Base-by-base conservation (phyloP, 306 rosid genomes). In the Vicia villosa region DNA sequence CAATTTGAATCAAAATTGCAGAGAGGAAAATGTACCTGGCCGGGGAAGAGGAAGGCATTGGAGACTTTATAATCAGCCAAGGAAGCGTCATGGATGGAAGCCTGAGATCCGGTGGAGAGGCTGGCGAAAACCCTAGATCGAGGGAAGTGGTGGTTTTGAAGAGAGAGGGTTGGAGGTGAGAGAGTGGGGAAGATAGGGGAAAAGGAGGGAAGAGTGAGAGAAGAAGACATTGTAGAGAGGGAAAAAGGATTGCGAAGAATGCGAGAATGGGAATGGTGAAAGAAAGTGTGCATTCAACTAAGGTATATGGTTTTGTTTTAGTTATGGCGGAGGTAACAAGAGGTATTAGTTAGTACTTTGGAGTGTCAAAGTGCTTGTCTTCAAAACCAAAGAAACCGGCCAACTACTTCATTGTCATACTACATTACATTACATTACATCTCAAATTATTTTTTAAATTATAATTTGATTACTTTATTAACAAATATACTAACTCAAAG, bases 21-120 rank as follows among this genome's bases (percentile, higher is more conserved):
- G 22, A 26, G 22, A 5, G 8, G 30, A 54, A 36, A 74, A 43
- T 16, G 38, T 52, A 91, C 99, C 89, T 91, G 99, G 6, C 99
- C 97, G 26, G 99, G 99, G 80, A 95, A 95, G 67, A 95, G 84
- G 75, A 95, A 95, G 8, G 97, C 92, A 42, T 22, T 78, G 80
- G 73, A 78, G 75, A 94, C 86, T 67, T 79, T 89, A 79, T 86
- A 95, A 76, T 91, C 97, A 14, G 83, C 69, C 79, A 95, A 86
- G 69, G 84, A 77, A 45, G 83, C 73, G 30, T 91, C 88, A 34
- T 60, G 72, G 0, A 80, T 72, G 19, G 83, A 46, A 7, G 86
- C 3, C 75, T 85, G 90, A 49, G 96, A 90, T 84, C 94, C 90
- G 20, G 83, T 74, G 13, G 99, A 84, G 45, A 77, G 78, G 81